Base-by-base conservation (phyloP, 129 eudicot species). In the Pseudognaphalium luteoalbum region DNA sequence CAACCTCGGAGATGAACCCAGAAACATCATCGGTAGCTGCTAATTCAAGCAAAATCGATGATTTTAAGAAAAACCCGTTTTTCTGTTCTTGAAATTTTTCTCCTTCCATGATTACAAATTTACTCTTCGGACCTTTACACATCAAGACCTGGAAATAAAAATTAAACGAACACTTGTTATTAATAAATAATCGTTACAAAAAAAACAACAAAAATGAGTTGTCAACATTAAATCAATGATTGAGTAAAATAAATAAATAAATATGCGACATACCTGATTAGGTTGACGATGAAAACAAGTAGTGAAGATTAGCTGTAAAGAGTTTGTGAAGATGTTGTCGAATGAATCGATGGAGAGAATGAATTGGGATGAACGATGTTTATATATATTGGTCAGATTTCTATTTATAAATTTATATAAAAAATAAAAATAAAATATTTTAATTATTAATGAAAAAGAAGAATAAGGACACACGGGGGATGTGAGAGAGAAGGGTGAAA, bases 1-100 rank as follows among this genome's bases (percentile, higher is more conserved):
- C 96, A 2, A 90, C 85, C 66, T 79, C 83, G 15, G 47, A 35
- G 11, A 72, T 44, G 74, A 93, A 88, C 76, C 81, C 84, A 6
- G 82, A 29, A 21, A 93, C 75, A 72, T 93, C 89, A 81, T 87
- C 95, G 0, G 81, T 52, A 34, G 98, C 98, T 34, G 98, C 85
- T 11, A 93, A 75, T 66, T 93, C 98, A 9, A 90, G 93, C 72
- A 93, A 69, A 62, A 78, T 82, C 17, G 96, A 84, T 19, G 86
- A 56, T 6, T 73, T 66, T 61, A 71, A 82, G 62, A 74, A 37
- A 54, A 50, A 21, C 57, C 69, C 71, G 37, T 71, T 69, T 76
- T 68, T 65, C 30, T 78, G 50, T 25, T 79, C 81, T 39, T 74
- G 80, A 68, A 73, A 72, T 7, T 59, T 78, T 22, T 69, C 79